Percentiles rank a stretch among this genome's conserved stretches.
phyloP scores from a whole-genome alignment of 371 early-diverging fungal genomes.

The Catenaria anguillulae region DNA sequence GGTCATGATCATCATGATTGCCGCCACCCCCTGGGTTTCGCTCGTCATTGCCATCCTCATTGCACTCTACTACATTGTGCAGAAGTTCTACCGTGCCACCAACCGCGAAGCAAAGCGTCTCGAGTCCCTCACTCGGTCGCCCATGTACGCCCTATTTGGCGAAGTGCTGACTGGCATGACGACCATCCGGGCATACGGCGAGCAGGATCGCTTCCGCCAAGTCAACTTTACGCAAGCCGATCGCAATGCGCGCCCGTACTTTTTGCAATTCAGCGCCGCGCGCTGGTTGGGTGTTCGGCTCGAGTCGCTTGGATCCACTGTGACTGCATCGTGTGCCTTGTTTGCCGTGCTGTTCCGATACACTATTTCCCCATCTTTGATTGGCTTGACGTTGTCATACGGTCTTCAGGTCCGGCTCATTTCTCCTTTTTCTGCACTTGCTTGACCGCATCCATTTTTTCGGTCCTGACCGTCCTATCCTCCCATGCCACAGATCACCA shows the following conservation, averaged over 20 bases:
- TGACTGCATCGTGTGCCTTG: neutral
- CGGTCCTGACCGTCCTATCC: neutral
- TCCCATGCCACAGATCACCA: slow-evolving; percentile 4
- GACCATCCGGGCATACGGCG: slow-evolving; percentile 54
- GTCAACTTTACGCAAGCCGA: neutral
- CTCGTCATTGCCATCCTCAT: slow-evolving; percentile 35
- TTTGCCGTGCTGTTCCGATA: neutral
- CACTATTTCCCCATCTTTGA: neutral
- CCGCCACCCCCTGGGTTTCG: slow-evolving; percentile 43
- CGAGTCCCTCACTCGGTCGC: slow-evolving; percentile 56
- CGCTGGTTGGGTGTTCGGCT: slow-evolving; percentile 2
- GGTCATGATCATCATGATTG: slow-evolving; percentile 28
- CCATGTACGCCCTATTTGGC: slow-evolving; percentile 58
- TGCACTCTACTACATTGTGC: slow-evolving; percentile 45
- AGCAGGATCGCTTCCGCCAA: neutral
- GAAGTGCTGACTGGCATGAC: slow-evolving; percentile 48
- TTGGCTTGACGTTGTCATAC: slow-evolving; percentile 1
- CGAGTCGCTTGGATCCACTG: neutral
- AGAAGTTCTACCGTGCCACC: slow-evolving; percentile 51
- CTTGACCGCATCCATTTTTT: neutral
- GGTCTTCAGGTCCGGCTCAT: slow-evolving; percentile 51
- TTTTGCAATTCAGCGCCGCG: neutral
- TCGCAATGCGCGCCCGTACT: neutral
- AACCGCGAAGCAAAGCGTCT: slow-evolving; percentile 62
- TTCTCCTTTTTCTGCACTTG: slow-evolving; percentile 8